phyloP scores from a whole-genome alignment of 805 yeast species.

The Clavispora fructus region DNA sequence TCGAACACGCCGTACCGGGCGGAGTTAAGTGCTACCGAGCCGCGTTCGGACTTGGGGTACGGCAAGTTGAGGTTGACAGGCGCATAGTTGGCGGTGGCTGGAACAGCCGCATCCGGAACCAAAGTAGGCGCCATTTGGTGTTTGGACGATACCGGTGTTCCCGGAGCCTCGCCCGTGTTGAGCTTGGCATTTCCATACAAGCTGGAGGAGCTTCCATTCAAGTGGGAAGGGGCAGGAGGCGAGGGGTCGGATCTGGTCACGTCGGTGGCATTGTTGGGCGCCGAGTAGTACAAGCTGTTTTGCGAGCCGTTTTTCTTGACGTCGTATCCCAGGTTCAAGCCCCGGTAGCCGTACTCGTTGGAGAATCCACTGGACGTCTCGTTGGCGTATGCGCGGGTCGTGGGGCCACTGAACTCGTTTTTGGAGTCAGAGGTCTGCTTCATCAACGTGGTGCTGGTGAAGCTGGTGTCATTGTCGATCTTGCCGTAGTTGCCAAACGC shows the following conservation, averaged over 20 bases:
- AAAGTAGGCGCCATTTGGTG: slow-evolving; percentile 29
- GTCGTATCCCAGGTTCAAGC: slow-evolving; percentile 3
- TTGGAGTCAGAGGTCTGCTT: not conserved
- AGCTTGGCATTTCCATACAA: slow-evolving; percentile 10
- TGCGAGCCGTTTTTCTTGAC: slow-evolving; percentile 6
- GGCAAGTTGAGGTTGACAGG: slow-evolving; percentile 14
- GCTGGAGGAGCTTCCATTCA: not conserved
- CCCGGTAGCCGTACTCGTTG: slow-evolving; percentile 9
- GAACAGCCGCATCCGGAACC: slow-evolving; percentile 24
- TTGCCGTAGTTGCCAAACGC: slow-evolving; percentile 10
- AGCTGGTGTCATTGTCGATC: slow-evolving; percentile 4
- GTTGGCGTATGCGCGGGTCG: slow-evolving; percentile 1
- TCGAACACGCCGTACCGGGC: slow-evolving; percentile 33
- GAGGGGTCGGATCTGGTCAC: slow-evolving; percentile 19
- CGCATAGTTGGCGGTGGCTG: slow-evolving; percentile 18
- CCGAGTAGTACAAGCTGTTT: slow-evolving; percentile 26
- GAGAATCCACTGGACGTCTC: slow-evolving; percentile 3
- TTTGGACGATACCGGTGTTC: slow-evolving; percentile 27
- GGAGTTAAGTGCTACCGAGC: slow-evolving; percentile 12
- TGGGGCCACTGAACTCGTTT: slow-evolving; percentile 3
- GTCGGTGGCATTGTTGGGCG: slow-evolving; percentile 30
- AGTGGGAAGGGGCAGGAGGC: slow-evolving; percentile 10
- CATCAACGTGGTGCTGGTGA: slow-evolving; percentile 3
- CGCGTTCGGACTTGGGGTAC: slow-evolving; percentile 17
- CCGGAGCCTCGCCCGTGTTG: slow-evolving; percentile 27